Evolutionary conservation across 164 flowering plant species (phyloP).

Genomic region (Chimonanthus salicifolius): DNA sequence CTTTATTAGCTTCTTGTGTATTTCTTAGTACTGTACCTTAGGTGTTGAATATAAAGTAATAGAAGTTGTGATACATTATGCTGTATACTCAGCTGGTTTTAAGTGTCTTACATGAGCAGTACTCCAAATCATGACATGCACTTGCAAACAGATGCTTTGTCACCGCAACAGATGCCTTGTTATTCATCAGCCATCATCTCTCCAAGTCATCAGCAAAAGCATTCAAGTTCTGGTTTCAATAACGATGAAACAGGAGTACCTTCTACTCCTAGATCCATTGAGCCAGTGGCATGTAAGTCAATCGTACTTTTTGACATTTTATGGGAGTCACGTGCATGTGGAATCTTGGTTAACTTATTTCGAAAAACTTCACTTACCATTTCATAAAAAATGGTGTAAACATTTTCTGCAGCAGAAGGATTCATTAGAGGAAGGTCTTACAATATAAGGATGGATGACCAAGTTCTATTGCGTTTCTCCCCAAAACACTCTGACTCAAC

Average conservation of each 20-base stretch:
- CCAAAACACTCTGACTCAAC: slow-evolving; percentile 91
- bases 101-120: slow-evolving; percentile 1
- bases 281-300: slow-evolving; percentile 70
- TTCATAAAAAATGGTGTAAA: slow-evolving; percentile 8
- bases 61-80: background rate
- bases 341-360: slow-evolving; percentile 34
- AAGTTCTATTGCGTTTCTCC: slow-evolving; percentile 87
- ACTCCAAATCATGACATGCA: slow-evolving; percentile 14
- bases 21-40: slow-evolving; percentile 1
- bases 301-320: slow-evolving; percentile 8
- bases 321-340: background rate
- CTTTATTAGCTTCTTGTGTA: background rate
- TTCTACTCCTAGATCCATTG: slow-evolving; percentile 40
- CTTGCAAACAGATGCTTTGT: slow-evolving; percentile 35
- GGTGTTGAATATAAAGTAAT: background rate
- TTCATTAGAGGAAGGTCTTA: slow-evolving; percentile 92
- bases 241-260: slow-evolving; percentile 49
- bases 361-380: too few species aligned
- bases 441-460: slow-evolving; percentile 92
- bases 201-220: slow-evolving; percentile 42
- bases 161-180: slow-evolving; percentile 24
- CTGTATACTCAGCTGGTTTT: background rate
- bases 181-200: slow-evolving; percentile 31
- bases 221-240: slow-evolving; percentile 24
- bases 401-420: slow-evolving; percentile 92